Conservation (phyloP, 495 filamentous ascomycete species). For the Penicillium paradoxum region DNA sequence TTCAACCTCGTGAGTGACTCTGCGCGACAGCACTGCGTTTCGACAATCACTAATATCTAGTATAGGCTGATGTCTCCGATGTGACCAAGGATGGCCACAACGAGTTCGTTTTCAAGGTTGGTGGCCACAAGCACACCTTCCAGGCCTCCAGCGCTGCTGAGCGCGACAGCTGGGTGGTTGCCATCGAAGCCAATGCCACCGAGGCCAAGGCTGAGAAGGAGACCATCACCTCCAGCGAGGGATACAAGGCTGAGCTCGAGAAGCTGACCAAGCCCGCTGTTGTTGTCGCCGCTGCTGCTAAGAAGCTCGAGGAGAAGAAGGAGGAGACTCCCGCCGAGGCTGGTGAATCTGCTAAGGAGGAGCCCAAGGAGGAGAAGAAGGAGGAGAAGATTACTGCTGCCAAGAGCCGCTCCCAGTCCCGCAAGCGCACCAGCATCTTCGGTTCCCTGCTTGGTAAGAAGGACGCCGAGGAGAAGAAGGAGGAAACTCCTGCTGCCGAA, state of each 20-base stretch:
- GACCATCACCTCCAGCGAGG: conserved; percentile 62
- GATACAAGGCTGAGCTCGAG: conserved; percentile 73
- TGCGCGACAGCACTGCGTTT: neutral
- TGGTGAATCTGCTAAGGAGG: conserved; percentile 33
- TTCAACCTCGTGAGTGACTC: conserved; percentile 69
- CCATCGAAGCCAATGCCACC: conserved; percentile 66
- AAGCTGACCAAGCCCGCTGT: conserved; percentile 51
- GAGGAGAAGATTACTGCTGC: conserved; percentile 40
- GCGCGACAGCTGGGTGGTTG: conserved; percentile 85
- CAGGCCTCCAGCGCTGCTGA: conserved; percentile 67
- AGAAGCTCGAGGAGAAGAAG: conserved; percentile 51
- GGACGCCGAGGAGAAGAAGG: conserved; percentile 55
- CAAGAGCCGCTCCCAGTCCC: conserved; percentile 73
- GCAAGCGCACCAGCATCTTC: conserved; percentile 84
- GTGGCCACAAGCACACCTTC: conserved; percentile 86
- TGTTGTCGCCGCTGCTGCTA: conserved; percentile 33
- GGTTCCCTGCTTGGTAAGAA: conserved; percentile 70
- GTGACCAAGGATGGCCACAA: conserved; percentile 63
- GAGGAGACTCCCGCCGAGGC: conserved; percentile 47
- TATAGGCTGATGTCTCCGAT: conserved; percentile 77
- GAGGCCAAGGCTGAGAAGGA: conserved; percentile 74
- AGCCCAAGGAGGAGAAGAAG: conserved; percentile 42
- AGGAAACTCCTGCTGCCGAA: conserved; percentile 41
- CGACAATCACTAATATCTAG: conserved; percentile 10
- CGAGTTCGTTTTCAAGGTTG: conserved; percentile 80